phyloP scores from a whole-genome alignment of 2,329 filamentous ascomycete species.

The Teratosphaeria pseudoeucalypti region DNA sequence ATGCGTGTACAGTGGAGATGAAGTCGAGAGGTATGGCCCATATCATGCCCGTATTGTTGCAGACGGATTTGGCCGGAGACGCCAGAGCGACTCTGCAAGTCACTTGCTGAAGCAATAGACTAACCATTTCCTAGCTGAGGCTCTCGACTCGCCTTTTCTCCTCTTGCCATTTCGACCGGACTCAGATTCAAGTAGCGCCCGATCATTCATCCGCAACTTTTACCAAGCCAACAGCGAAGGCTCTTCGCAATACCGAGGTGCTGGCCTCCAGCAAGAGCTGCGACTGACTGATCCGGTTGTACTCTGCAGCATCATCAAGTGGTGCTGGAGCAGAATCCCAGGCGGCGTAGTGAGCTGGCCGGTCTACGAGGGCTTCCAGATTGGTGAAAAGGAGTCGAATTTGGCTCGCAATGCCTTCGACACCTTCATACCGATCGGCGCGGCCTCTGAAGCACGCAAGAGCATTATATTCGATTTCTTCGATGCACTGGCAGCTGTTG shows the following conservation, averaged over 20 bases:
- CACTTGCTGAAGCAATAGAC: background rate
- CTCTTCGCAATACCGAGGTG: constrained; percentile 50
- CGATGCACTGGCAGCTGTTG: constrained; percentile 79
- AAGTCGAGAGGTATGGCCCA: constrained; percentile 72
- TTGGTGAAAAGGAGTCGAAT: constrained; percentile 87
- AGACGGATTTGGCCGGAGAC: background rate
- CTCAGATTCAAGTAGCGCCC: constrained; percentile 82
- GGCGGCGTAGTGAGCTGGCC: constrained; percentile 95
- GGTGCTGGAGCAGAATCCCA: constrained; percentile 91
- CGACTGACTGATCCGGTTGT: constrained; percentile 92
- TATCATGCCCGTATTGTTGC: background rate
- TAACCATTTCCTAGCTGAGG: constrained; percentile 37
- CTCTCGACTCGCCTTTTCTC: constrained; percentile 81
- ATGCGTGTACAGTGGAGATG: constrained; percentile 77
- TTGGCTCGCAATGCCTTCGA: constrained; percentile 88
- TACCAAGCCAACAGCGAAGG: constrained; percentile 61
- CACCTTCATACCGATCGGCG: constrained; percentile 89
- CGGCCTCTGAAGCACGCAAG: constrained; percentile 73
- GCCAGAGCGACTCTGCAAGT: background rate
- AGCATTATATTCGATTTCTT: constrained; percentile 96
- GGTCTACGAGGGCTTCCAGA: constrained; percentile 88
- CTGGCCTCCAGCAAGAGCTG: constrained; percentile 69
- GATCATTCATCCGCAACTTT: constrained; percentile 85
- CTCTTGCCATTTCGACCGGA: constrained; percentile 89
- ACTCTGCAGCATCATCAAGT: constrained; percentile 87